Base-by-base conservation (phyloP, 345 rosid genomes). In the Conringia planisiliqua region DNA sequence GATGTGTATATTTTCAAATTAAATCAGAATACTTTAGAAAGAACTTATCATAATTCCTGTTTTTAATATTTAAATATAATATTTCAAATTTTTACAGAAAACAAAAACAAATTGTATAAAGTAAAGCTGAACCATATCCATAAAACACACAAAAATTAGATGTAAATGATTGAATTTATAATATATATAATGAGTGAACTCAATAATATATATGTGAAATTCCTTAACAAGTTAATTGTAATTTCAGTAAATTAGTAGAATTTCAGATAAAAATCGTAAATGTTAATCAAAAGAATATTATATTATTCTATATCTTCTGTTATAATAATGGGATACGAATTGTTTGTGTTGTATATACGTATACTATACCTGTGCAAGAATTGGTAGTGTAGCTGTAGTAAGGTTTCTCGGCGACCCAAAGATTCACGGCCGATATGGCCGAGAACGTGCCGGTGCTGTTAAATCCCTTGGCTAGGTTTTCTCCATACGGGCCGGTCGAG, bases 351-450 rank as follows among this genome's bases (percentile, higher is more conserved):
- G 44, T 17, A 56, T 46, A 46, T 46, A 39, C 6, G n/a, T n/a
- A n/a, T n/a, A n/a, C 7, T n/a, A 43, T 43, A 71, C 79, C 79
- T 27, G 16, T 77, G 63, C 96, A 89, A 1, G 66, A 26, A 55
- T 86, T 91, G 10, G 81, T 32, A 22, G 40, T 11, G 70, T 87
- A 74, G 56, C 72, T 67, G 38, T 90, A 92, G 65, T 80, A 1
- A 10, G 38, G 72, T 81, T 83, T 81, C 81, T 88, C 96, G 4
- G 22, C 56, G 6, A 83, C 91, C 93, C 93, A 89, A 82, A 87
- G 0, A 22, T 68, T 62, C 26, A 86, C 89, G 0, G 89, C 93
- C 7, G 65, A 65, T 0, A 43, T 20, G 24, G 63, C 92, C 0
- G 81, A 35, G 22, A 88, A 73, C 5, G 64, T 16, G 16, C 27